Evolutionary conservation across 768 basidiomycete genomes (phyloP), one percentile per base, ranked within the genome.

Genomic region (Daedalea quercina): DNA sequence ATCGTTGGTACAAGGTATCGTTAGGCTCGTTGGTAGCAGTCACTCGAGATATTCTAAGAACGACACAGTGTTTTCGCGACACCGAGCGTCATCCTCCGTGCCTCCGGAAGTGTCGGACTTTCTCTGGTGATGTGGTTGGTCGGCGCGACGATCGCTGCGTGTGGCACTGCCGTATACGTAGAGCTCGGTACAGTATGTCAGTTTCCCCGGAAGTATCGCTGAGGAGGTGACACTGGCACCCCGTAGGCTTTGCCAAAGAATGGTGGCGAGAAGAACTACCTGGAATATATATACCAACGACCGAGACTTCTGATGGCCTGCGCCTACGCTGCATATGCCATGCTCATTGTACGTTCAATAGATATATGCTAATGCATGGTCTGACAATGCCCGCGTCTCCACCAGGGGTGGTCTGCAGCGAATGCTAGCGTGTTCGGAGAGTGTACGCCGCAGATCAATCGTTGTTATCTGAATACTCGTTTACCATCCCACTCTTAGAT

Each of bases 1-100:
- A 75, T 86, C n/a, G 83, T 87, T 26, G 85, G 86, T 19, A 81
- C 84, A 19, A 85, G 86, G 86, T 83, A 53, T n/a, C n/a, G n/a
- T n/a, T 34, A n/a, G n/a, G n/a, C 28, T 8, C 4, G 6, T 4
- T 31, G 28, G 28, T 31, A n/a, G 28, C n/a, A n/a, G n/a, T 31
- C 4, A 6, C 11, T 4, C 28, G 11, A 6, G 6, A 31, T 31
- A 31, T 31, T 31, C 28, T 31, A 31, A 45, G 22, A 17, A 2
- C 24, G 13, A 17, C 34, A 4, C 45, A 88, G 86, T 12, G 85
- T 87, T 44, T 88, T 84, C 62, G 84, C 83, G 12, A 81, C 84
- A 0, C 84, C 87, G 0, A 80, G 84, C 45, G 74, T 83, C 24
- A 85, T 88, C 47, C 69, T 88, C 19, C 78, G 62, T 37, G 71